A percentile compares a stretch with the other conserved stretches of the same genome.
Conservation (phyloP, 208 protist species). For the Novymonas esmeraldas region DNA sequence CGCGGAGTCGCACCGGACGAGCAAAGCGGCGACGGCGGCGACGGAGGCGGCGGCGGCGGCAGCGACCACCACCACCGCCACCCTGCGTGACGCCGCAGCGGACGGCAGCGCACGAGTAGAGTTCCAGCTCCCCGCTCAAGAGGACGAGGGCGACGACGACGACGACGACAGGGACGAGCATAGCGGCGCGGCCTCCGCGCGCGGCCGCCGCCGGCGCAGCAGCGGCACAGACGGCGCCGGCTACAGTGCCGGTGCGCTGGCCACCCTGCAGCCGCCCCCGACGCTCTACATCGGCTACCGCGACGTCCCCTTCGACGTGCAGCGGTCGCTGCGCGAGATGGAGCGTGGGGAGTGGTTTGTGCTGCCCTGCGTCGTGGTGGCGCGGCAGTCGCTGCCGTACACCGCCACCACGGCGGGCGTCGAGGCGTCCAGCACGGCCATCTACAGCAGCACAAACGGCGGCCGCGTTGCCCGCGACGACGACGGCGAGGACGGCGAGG, state of each 20-base stretch:
- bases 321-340: slow-evolving; percentile 42
- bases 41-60: background rate
- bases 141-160: background rate
- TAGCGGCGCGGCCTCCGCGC: background rate
- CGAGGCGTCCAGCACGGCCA: background rate
- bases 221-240: background rate
- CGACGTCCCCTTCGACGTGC: slow-evolving; percentile 58
- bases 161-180: slow-evolving; percentile 4
- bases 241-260: background rate
- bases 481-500: background rate
- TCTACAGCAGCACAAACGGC: slow-evolving; percentile 2
- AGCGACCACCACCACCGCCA: no score
- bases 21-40: background rate
- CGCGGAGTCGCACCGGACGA: background rate
- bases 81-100: background rate
- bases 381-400: slow-evolving; percentile 39
- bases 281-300: slow-evolving; percentile 68
- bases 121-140: slow-evolving; percentile 10
- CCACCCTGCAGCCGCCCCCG: slow-evolving; percentile 35
- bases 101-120: slow-evolving; percentile 4
- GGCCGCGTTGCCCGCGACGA: no score
- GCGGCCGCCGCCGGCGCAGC: slow-evolving; percentile 17
- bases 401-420: slow-evolving; percentile 8
- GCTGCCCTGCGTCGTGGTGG: slow-evolving; percentile 65
- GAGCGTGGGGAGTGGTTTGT: slow-evolving; percentile 65